Base-by-base conservation (phyloP, 208 protist genomes). In the Herpetomonas tarakana region DNA sequence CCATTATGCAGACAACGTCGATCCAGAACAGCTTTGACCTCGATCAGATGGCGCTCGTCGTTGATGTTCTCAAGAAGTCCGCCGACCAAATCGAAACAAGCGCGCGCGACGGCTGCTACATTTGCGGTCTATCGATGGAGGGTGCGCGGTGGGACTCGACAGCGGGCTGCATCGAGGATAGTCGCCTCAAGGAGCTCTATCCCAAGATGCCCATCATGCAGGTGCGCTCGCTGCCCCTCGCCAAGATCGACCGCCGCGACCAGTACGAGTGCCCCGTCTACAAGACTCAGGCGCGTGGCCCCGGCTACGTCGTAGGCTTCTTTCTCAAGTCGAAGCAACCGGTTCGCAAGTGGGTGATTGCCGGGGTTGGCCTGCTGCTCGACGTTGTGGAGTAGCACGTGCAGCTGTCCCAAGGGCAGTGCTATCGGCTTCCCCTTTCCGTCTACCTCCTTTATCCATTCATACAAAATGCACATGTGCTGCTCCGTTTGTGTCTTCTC, bases 221-320 rank as follows among this genome's bases (percentile, higher is more conserved):
- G 62, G 83, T 97, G 2, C 88, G 91, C 52, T 96, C 93, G 18
- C 72, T 97, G 21, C 93, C 92, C 28, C 72, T 94, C 16, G 83
- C 74, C 30, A 97, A 97, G 76, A 94, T 97, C 62, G 92, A 97
- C 58, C 84, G 88, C 26, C 87, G 87, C 21, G 92, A 97, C 60
- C 92, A 96, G 71, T 99, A 99, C 76, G 91, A 97, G 57, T 99
- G 98, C 78, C 98, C 98, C 3, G 80, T 98, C 21, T 99, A 99
- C 85, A 97, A 97, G 72, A 99, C 97, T 19, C 94, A 96, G 71
- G 85, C 83, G 0, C 88, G 96, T 65, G 96, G 96, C 11, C 93
- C 95, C 0, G 94, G 92, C 46, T 99, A 92, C 65, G 95, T 99
- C 11, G 98, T 98, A 25, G 85, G 82, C 28, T 97, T 98, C 64